A percentile compares a stretch with the other conserved stretches of the same genome.
These are phyloP conservation scores for Hemileia vastatrix DNA, from an alignment of 1,284 basidiomycete species.

Conservation along the genomic window DNA sequence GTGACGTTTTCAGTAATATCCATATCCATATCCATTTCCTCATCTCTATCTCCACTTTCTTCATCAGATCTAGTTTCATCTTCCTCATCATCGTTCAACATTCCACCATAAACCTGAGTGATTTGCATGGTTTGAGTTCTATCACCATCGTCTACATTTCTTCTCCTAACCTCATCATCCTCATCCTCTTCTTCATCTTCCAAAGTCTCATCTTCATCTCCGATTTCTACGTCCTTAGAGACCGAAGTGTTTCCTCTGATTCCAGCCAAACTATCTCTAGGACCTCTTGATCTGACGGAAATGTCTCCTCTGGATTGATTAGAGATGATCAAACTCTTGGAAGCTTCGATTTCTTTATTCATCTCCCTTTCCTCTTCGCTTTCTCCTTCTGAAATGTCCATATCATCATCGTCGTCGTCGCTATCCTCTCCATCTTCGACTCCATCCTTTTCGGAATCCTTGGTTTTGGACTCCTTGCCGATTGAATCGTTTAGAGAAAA, in stretches of 20 bases:
- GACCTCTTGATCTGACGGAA: not conserved
- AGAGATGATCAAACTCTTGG: not conserved
- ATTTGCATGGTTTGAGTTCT: constrained; percentile 1
- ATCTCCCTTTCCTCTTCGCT: not conserved
- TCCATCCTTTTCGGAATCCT: not conserved
- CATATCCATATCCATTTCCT: not conserved
- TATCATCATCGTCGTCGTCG: not conserved
- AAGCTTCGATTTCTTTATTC: not conserved
- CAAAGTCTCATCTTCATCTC: not conserved
- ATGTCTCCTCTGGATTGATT: not conserved
- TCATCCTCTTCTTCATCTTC: too few relatives aligned
- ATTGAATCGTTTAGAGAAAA: not conserved
- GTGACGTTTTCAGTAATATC: not conserved
- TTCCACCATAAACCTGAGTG: not conserved
- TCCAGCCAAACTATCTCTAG: not conserved
- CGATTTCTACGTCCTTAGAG: not conserved
- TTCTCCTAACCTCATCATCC: too few relatives aligned
- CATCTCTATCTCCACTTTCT: not conserved
- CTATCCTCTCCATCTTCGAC: not conserved
- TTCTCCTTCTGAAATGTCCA: not conserved
- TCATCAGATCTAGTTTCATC: not conserved
- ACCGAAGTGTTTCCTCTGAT: not conserved
- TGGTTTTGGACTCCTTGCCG: not conserved
- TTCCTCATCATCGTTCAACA: not conserved
- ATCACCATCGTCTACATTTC: not conserved